These are phyloP conservation scores for Fusarium chuoi DNA, from an alignment of 2,329 filamentous ascomycete species.

Conservation along the genomic window DNA sequence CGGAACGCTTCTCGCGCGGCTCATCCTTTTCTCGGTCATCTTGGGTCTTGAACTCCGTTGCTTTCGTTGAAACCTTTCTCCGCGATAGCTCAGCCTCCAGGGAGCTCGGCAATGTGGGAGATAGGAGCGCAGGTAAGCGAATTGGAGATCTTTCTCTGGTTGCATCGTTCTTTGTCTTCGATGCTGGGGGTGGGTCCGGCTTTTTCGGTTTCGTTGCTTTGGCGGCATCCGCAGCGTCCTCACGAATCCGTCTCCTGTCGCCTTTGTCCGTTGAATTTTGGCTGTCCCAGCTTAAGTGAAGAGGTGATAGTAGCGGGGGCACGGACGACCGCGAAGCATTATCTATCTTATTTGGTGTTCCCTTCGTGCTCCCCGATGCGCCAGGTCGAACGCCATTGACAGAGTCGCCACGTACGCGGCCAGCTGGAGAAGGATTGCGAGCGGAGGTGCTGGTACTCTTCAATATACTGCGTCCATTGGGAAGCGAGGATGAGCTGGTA, in stretches of 20 bases:
- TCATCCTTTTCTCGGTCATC: slow-evolving; percentile 40
- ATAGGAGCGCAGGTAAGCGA: slow-evolving; percentile 62
- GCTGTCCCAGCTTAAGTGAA: slow-evolving; percentile 58
- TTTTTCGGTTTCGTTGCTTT: slow-evolving; percentile 47
- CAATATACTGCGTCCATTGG: slow-evolving; percentile 51
- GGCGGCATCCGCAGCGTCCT: slow-evolving; percentile 44
- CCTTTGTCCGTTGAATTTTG: slow-evolving; percentile 48
- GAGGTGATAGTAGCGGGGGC: slow-evolving; percentile 64
- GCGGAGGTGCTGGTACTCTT: slow-evolving; percentile 43
- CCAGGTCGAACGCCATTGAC: slow-evolving; percentile 56
- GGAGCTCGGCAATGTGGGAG: slow-evolving; percentile 64
- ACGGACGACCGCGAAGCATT: slow-evolving; percentile 53
- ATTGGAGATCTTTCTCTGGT: slow-evolving; percentile 54
- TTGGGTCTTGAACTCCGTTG: slow-evolving; percentile 17
- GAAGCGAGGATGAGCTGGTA: slow-evolving; percentile 44
- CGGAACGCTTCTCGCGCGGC: slow-evolving; percentile 26
- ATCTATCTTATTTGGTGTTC: slow-evolving; percentile 53
- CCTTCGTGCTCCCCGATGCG: slow-evolving; percentile 47
- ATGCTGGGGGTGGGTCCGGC: slow-evolving; percentile 39
- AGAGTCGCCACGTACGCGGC: slow-evolving; percentile 53
- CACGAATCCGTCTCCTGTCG: slow-evolving; percentile 49
- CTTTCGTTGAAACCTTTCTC: slow-evolving; percentile 46
- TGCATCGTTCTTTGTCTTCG: slow-evolving; percentile 43
- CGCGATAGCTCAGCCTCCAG: slow-evolving; percentile 56
- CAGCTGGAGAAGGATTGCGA: slow-evolving; percentile 49